A percentile compares a stretch with the other conserved stretches of the same genome.
phyloP scores from a whole-genome alignment of 805 yeast genomes.

The Yamadazyma scolyti region DNA sequence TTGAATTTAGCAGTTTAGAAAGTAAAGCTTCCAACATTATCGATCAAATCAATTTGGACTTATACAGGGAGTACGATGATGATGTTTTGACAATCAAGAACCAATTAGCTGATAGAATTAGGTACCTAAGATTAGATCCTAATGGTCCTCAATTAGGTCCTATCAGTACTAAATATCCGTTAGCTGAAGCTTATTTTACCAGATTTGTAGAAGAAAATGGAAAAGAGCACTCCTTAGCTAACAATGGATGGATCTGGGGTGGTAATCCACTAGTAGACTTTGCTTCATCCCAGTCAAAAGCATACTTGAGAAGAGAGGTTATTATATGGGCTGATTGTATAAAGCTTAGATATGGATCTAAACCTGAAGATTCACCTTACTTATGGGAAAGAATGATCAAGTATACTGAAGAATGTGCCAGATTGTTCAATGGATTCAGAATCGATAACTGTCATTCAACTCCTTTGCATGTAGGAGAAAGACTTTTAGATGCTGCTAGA shows the following conservation, averaged over 20 bases:
- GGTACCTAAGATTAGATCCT: slow-evolving; percentile 69
- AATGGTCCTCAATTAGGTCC: slow-evolving; percentile 82
- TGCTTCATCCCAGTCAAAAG: slow-evolving; percentile 75
- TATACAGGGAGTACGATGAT: slow-evolving; percentile 70
- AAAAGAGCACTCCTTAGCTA: slow-evolving; percentile 69
- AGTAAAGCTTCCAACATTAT: slow-evolving; percentile 49
- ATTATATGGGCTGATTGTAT: slow-evolving; percentile 98
- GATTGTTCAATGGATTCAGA: slow-evolving; percentile 79
- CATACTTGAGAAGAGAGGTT: slow-evolving; percentile 86
- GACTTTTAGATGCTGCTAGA: slow-evolving; percentile 84
- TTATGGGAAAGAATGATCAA: slow-evolving; percentile 85
- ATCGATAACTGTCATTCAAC: slow-evolving; percentile 96
- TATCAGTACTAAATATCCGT: slow-evolving; percentile 47
- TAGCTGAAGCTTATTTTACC: slow-evolving; percentile 87
- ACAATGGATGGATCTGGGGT: slow-evolving; percentile 99
- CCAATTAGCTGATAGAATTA: slow-evolving; percentile 74
- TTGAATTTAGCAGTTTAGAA: slow-evolving; percentile 22
- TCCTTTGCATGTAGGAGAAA: slow-evolving; percentile 91
- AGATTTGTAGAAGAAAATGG: slow-evolving; percentile 54
- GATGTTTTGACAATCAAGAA: slow-evolving; percentile 63
- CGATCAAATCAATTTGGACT: slow-evolving; percentile 73
- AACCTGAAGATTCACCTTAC: slow-evolving; percentile 80
- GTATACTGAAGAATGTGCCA: slow-evolving; percentile 71
- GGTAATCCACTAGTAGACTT: slow-evolving; percentile 92
- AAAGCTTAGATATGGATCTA: slow-evolving; percentile 78